phyloP scores from a whole-genome alignment of 768 basidiomycete species.

The Vararia minispora region DNA sequence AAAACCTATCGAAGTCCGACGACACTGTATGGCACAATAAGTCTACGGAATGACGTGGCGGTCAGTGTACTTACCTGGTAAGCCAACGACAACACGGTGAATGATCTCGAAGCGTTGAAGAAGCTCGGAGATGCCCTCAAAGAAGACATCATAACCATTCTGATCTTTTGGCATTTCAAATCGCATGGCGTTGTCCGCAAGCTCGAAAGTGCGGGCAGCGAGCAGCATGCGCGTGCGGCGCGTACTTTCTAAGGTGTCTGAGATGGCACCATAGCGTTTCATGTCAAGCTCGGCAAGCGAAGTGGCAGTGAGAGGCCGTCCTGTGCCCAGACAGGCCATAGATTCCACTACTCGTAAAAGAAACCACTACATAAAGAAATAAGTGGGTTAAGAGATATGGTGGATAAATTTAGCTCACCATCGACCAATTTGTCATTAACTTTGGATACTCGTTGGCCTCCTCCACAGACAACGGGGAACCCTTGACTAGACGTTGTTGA shows the following conservation, averaged over 20 bases:
- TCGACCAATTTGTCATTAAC: too few relatives aligned
- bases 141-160: slow-evolving; percentile 7
- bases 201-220: slow-evolving; percentile 7
- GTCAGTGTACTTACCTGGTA: slow-evolving; percentile 3
- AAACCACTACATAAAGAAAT: too few relatives aligned
- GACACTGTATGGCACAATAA: slow-evolving; percentile 26
- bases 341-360: too few relatives aligned
- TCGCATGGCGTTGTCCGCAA: slow-evolving; percentile 9
- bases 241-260: slow-evolving; percentile 6
- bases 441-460: too few relatives aligned
- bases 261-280: too few relatives aligned
- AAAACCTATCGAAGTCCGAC: slow-evolving; percentile 29
- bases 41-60: slow-evolving; percentile 14
- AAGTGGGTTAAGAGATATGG: too few relatives aligned
- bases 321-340: too few relatives aligned
- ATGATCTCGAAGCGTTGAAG: slow-evolving; percentile 11
- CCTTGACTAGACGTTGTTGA: too few relatives aligned
- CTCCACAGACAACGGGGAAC: too few relatives aligned
- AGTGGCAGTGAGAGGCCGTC: too few relatives aligned
- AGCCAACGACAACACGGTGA: slow-evolving; percentile 10
- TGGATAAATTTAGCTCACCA: too few relatives aligned
- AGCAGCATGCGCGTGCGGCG: slow-evolving; percentile 9
- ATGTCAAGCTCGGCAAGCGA: too few relatives aligned
- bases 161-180: slow-evolving; percentile 6
- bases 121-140: slow-evolving; percentile 7